Conservation (phyloP, 2,329 filamentous ascomycete genomes). For the Byssochlamys sp. region DNA sequence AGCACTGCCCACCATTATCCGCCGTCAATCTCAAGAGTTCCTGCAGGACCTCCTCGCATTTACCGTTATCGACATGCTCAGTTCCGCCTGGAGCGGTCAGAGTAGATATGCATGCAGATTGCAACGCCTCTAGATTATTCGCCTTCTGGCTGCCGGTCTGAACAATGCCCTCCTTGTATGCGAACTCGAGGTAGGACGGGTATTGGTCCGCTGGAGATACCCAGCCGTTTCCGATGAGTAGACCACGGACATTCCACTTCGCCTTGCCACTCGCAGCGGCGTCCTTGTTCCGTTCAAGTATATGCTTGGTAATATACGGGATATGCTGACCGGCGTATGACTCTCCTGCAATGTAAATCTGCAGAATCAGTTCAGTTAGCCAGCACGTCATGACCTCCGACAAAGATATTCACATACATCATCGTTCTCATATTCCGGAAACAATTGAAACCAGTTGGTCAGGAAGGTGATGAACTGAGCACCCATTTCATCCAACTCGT, state of each 20-base stretch:
- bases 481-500: slow-evolving; percentile 81
- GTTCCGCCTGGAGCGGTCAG: slow-evolving; percentile 51
- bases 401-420: slow-evolving; percentile 57
- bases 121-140: slow-evolving; percentile 57
- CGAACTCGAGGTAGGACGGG: slow-evolving; percentile 70
- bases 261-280: slow-evolving; percentile 26
- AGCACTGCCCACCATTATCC: slow-evolving; percentile 51
- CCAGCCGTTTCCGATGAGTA: slow-evolving; percentile 97
- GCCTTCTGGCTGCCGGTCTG: slow-evolving; percentile 55
- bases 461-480: slow-evolving; percentile 78
- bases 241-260: slow-evolving; percentile 69
- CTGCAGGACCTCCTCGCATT: slow-evolving; percentile 70
- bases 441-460: slow-evolving; percentile 81
- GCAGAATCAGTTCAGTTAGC: slow-evolving; percentile 1
- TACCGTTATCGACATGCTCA: slow-evolving; percentile 55
- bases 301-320: slow-evolving; percentile 86
- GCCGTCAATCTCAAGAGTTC: slow-evolving; percentile 60
- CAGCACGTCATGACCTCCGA: background rate
- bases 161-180: slow-evolving; percentile 66
- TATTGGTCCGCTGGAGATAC: slow-evolving; percentile 87
- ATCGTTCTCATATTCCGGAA: slow-evolving; percentile 82
- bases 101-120: slow-evolving; percentile 56
- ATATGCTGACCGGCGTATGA: slow-evolving; percentile 96
- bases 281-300: slow-evolving; percentile 76
- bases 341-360: slow-evolving; percentile 92